These are phyloP conservation scores for Talaromyces amestolkiae DNA, from an alignment of 2,329 filamentous ascomycete species.

Conservation along the genomic window DNA sequence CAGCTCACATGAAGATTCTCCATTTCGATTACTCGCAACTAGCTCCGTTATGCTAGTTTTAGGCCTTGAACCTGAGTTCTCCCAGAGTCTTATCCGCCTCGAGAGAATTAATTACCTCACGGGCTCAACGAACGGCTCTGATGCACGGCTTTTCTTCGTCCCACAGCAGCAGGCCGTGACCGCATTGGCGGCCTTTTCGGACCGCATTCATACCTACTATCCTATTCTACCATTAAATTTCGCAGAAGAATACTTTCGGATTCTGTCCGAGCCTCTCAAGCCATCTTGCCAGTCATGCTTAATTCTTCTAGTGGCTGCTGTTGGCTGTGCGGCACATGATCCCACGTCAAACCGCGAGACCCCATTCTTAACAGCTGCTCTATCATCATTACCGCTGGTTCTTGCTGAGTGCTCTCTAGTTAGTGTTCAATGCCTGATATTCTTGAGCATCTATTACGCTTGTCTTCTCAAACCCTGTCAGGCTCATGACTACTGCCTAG, in stretches of 20 bases:
- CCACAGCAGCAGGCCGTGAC: slow-evolving; percentile 24
- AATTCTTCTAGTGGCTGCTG: slow-evolving; percentile 29
- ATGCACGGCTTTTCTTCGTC: slow-evolving; percentile 21
- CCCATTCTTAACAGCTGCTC: slow-evolving; percentile 24
- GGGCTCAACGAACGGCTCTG: not conserved
- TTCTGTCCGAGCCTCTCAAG: slow-evolving; percentile 23
- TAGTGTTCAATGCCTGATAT: slow-evolving; percentile 28
- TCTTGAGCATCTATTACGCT: slow-evolving; percentile 30
- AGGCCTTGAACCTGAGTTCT: not conserved
- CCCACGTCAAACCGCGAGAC: slow-evolving; percentile 16
- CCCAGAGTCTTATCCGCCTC: not conserved
- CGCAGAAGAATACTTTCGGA: slow-evolving; percentile 23
- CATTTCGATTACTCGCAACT: slow-evolving; percentile 3
- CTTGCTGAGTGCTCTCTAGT: slow-evolving; percentile 26
- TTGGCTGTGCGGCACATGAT: slow-evolving; percentile 24
- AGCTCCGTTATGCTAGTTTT: slow-evolving; percentile 4
- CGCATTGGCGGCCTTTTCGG: slow-evolving; percentile 27
- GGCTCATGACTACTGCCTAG: slow-evolving; percentile 31
- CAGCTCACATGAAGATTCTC: not conserved
- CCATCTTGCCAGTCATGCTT: slow-evolving; percentile 26
- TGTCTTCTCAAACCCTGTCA: slow-evolving; percentile 29
- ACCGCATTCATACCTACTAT: slow-evolving; percentile 29
- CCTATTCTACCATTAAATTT: slow-evolving; percentile 27
- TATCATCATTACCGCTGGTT: slow-evolving; percentile 25
- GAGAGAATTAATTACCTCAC: not conserved